These are phyloP conservation scores for Chaetomium sp. DNA, from an alignment of 2,329 filamentous ascomycete genomes.

Conservation along the genomic window DNA sequence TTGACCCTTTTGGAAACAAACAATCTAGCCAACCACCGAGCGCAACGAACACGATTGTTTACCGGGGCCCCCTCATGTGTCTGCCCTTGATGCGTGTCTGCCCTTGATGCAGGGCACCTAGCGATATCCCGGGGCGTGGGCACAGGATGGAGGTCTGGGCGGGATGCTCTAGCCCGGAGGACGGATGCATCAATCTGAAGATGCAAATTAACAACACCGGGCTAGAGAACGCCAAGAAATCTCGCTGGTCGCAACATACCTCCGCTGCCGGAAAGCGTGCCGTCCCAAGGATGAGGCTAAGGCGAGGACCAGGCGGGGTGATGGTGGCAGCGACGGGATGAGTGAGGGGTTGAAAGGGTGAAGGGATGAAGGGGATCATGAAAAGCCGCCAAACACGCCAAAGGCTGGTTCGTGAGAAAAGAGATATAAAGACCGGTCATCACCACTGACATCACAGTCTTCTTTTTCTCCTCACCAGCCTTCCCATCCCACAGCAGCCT, in stretches of 20 bases:
- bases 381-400: conserved; percentile 3
- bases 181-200: conserved; percentile 20
- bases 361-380: conserved; percentile 6
- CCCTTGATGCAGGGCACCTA: conserved; percentile 8
- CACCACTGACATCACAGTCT: conserved; percentile 14
- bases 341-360: neutral
- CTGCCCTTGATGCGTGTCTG: too few relatives aligned
- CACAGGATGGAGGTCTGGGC: neutral
- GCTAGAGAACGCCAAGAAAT: conserved; percentile 18
- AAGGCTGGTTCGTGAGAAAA: conserved; percentile 9
- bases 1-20: conserved; percentile 6
- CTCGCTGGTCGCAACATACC: conserved; percentile 16
- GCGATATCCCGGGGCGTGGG: conserved; percentile 14
- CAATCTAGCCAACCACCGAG: neutral
- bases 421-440: conserved; percentile 23
- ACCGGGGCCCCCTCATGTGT: neutral
- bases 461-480: conserved; percentile 19
- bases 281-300: neutral
- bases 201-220: conserved; percentile 24
- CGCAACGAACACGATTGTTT: conserved; percentile 4
- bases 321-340: neutral
- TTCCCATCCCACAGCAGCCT: conserved; percentile 4
- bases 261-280: conserved; percentile 20
- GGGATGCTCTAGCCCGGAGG: conserved; percentile 5
- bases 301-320: too few relatives aligned